Evolutionary conservation across 2,329 filamentous ascomycete species (phyloP), one percentile per base, ranked within the genome.

Genomic region (Fusarium hostae): DNA sequence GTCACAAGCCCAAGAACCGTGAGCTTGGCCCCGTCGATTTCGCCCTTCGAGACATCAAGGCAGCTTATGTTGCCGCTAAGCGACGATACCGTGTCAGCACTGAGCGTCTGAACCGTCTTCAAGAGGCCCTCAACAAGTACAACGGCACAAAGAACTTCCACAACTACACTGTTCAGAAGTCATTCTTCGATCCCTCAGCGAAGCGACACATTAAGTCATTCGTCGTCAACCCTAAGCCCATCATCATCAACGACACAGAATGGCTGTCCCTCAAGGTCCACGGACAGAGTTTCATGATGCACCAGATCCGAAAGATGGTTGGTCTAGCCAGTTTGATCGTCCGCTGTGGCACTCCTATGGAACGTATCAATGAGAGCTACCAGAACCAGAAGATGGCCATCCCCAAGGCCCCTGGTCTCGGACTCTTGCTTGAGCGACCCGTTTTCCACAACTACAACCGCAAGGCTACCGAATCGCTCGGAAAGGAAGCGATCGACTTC

Each of bases 261-360:
- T 99, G 96, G 96, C 86, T 99, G 8, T 96, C 92, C 45, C 86
- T 98, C 73, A 97, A 97, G 80, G 95, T 99, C 28, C 96, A 99
- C 81, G 96, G 96, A 0, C 96, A 99, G 82, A 95, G 92, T 78
- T 99, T 99, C 87, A 99, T 99, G 96, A 99, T 99, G 96, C 96
- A 99, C 82, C 96, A 99, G 84, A 99, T 99, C 81, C 92, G 96
- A 78, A 99, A 98, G 83, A 98, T 99, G 96, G 94, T 99, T 20
- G 94, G 93, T 62, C 94, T 99, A 92, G 94, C 90, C 12, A 90
- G 94, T 37, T 86, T 99, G 66, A 86, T 95, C 9, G 92, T 97
- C 10, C 91, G 96, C 40, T 97, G 93, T 80, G 96, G 94, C 55
- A 91, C 91, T n/a, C 86, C 92, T 7, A 85, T 90, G 7, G 84